phyloP scores from a whole-genome alignment of 768 basidiomycete species.

The Phylloporus scabripes region DNA sequence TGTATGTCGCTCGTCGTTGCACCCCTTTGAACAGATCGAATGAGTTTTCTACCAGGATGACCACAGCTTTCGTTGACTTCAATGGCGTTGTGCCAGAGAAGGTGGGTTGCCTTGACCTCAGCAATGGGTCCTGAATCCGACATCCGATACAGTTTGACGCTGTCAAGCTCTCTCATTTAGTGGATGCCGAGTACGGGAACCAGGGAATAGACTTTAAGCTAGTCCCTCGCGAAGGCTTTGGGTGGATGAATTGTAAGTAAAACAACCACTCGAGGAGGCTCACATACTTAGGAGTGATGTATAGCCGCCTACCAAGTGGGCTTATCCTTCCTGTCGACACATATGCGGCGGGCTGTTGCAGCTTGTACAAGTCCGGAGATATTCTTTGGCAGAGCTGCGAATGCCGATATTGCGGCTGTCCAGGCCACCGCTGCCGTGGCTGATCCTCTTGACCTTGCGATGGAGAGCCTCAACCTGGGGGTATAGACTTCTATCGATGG shows the following conservation, averaged over 20 bases:
- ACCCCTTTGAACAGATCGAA: not conserved
- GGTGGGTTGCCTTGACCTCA: constrained; percentile 32
- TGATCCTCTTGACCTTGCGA: constrained; percentile 59
- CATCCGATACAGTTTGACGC: constrained; percentile 71
- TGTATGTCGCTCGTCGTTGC: constrained; percentile 70
- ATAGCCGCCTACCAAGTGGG: constrained; percentile 94
- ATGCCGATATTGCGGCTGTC: constrained; percentile 29
- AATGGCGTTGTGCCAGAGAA: constrained; percentile 99
- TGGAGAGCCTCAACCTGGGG: constrained; percentile 44
- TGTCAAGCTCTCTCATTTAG: constrained; percentile 90
- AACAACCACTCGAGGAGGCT: not conserved
- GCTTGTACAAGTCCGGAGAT: constrained; percentile 91
- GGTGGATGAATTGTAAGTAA: constrained; percentile 90
- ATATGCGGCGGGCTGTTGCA: constrained; percentile 94
- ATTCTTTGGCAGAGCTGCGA: constrained; percentile 60
- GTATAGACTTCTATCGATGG: constrained; percentile 10
- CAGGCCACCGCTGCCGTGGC: constrained; percentile 35
- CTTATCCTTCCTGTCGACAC: constrained; percentile 85
- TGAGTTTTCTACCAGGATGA: constrained; percentile 57
- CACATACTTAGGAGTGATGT: constrained; percentile 3
- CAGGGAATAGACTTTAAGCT: constrained; percentile 97
- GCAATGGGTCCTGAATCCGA: not conserved
- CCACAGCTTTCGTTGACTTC: constrained; percentile 91
- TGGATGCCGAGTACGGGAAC: constrained; percentile 96
- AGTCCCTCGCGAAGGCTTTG: constrained; percentile 96